phyloP scores from a whole-genome alignment of 192 early-diverging fungal species.

The Coemansia aciculifera region DNA sequence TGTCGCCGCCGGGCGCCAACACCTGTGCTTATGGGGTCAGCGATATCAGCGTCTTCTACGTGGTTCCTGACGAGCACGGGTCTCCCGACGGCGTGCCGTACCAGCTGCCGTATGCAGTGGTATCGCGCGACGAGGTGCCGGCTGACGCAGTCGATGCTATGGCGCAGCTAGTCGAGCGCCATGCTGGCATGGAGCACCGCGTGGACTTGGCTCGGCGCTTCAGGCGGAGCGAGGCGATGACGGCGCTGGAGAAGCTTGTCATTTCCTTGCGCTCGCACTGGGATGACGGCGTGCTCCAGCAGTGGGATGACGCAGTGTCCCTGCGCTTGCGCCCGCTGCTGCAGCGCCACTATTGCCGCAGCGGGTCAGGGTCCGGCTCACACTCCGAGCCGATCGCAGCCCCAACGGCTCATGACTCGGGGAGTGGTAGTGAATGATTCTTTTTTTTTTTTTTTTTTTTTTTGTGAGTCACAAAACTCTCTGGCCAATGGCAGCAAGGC shows the following conservation, averaged over 20 bases:
- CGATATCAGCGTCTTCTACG: constrained; percentile 26
- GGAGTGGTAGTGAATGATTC: neutral
- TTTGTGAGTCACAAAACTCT: constrained; percentile 15
- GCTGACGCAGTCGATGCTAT: constrained; percentile 58
- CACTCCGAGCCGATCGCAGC: neutral
- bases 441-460: neutral
- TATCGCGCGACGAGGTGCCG: constrained; percentile 48
- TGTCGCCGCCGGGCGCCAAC: constrained; percentile 68
- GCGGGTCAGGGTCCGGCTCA: constrained; percentile 5
- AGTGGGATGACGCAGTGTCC: constrained; percentile 43
- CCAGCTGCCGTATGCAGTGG: constrained; percentile 42
- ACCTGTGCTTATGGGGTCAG: constrained; percentile 53
- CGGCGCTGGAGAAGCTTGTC: constrained; percentile 66
- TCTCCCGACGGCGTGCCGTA: constrained; percentile 14
- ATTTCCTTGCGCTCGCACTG: constrained; percentile 59
- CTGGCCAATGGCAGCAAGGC: neutral
- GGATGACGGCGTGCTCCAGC: constrained; percentile 21
- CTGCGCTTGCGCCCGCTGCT: constrained; percentile 38
- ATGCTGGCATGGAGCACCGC: constrained; percentile 55
- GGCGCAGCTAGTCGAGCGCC: constrained; percentile 60
- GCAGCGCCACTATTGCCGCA: constrained; percentile 25
- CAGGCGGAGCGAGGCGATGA: constrained; percentile 53
- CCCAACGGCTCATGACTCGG: neutral
- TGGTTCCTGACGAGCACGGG: constrained; percentile 4
- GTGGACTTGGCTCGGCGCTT: constrained; percentile 62